A percentile compares a stretch with the other conserved stretches of the same genome.
phyloP scores from a whole-genome alignment of 2,329 filamentous ascomycete genomes.

The Blastomyces emzantsi region DNA sequence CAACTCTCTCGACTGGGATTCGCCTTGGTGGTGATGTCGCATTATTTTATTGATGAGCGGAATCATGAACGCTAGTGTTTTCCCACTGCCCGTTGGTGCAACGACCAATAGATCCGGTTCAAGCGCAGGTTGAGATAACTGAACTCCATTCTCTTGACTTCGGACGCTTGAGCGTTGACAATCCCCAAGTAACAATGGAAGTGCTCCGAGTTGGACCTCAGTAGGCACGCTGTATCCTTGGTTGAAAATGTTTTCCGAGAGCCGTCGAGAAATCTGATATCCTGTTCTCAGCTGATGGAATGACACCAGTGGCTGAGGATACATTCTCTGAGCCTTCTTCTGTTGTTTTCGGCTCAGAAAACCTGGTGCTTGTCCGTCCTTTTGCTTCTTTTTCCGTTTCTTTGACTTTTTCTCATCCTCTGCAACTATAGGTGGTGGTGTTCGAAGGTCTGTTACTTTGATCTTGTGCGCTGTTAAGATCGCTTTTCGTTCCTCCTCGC shows the following conservation, averaged over 20 bases:
- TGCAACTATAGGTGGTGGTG: constrained; percentile 1
- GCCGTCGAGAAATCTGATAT: constrained; percentile 63
- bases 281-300: constrained; percentile 63
- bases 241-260: constrained; percentile 69
- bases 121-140: constrained; percentile 10
- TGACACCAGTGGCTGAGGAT: constrained; percentile 67
- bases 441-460: constrained; percentile 68
- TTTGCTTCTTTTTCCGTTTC: constrained; percentile 48
- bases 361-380: constrained; percentile 39
- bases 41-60: constrained; percentile 72
- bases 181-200: constrained; percentile 64
- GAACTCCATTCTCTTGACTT: constrained; percentile 24
- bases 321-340: constrained; percentile 50
- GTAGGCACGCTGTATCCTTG: constrained; percentile 85
- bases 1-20: constrained; percentile 49
- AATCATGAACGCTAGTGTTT: constrained; percentile 88
- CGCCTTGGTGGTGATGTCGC: constrained; percentile 38
- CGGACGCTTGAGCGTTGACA: constrained; percentile 32
- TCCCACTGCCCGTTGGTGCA: constrained; percentile 91
- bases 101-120: constrained; percentile 73
- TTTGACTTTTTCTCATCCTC: constrained; percentile 34
- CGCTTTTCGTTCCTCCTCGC: constrained; percentile 62
- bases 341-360: constrained; percentile 40
- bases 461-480: constrained; percentile 71
- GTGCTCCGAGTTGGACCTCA: constrained; percentile 79